Percentiles rank a stretch among this genome's conserved stretches.
Evolutionary conservation across 352 stramenopile species (phyloP).

Genomic region (Phytopythium aichiense): DNA sequence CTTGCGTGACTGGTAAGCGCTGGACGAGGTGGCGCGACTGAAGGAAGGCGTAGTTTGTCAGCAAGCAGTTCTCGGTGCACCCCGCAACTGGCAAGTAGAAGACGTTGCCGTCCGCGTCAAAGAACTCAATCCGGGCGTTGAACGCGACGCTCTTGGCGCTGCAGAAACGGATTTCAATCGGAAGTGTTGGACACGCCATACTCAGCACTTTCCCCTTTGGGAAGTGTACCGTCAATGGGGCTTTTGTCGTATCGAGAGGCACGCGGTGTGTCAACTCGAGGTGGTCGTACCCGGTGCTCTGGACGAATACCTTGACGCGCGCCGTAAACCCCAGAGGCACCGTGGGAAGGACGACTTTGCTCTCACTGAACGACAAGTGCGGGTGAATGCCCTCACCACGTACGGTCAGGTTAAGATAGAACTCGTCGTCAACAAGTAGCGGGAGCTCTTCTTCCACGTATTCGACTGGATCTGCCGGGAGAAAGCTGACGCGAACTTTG

Average conservation of each 20-base stretch:
- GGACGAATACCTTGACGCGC: conserved; percentile 61
- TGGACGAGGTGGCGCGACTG: conserved; percentile 9
- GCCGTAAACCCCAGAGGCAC: conserved; percentile 85
- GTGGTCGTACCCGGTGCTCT: conserved; percentile 90
- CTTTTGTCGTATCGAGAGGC: conserved; percentile 66
- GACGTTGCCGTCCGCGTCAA: conserved; percentile 85
- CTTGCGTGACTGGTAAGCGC: not conserved
- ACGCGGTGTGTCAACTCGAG: conserved; percentile 85
- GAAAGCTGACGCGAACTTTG: conserved; percentile 83
- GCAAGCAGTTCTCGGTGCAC: conserved; percentile 89
- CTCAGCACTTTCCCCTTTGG: conserved; percentile 87
- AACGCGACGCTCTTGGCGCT: conserved; percentile 89
- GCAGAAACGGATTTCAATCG: conserved; percentile 81
- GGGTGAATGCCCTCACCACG: conserved; percentile 87
- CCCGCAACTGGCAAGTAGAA: conserved; percentile 86
- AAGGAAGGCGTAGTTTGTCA: conserved; percentile 90
- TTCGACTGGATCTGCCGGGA: conserved; percentile 68
- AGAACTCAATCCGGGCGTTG: conserved; percentile 90
- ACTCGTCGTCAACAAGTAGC: conserved; percentile 57
- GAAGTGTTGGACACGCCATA: conserved; percentile 72
- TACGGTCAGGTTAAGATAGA: conserved; percentile 83
- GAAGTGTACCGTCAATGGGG: conserved; percentile 85
- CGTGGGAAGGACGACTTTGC: conserved; percentile 82
- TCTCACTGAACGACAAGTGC: conserved; percentile 87
- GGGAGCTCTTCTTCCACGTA: conserved; percentile 78